Base-by-base conservation (phyloP, 805 yeast species). In the Candida cerambycidarum region DNA sequence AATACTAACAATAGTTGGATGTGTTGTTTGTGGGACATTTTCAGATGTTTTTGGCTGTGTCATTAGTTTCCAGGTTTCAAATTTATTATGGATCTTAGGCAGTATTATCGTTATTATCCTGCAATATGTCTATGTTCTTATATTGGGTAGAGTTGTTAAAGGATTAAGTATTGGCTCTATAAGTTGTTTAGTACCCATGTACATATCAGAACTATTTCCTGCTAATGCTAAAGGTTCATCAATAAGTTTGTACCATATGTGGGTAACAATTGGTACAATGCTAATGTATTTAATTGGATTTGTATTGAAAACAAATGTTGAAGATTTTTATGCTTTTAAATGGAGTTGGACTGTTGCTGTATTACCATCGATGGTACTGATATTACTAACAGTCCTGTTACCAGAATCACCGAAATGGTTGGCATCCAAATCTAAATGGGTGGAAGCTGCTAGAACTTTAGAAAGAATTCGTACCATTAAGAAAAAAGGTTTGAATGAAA, bases 321-420 rank as follows among this genome's bases (percentile, higher is more conserved):
- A 17, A 2, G 40, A 25, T 16, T 50, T 43, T 21, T 31, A 33
- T 37, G 41, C 55, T 3, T 56, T 57, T 25, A 51, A 50, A 17
- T 33, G 41, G 8, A 24, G 47, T 8, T 62, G 67, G 66, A 44
- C 47, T 1, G 25, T 50, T 13, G 58, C 53, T 32, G 28, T 45
- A 4, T 13, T 50, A 4, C 65, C 66, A 0, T 53, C 57, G 3
- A 5, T 61, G 6, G 13, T 55, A 6, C 43, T 60, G 16, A 30
- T 57, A 2, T 27, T 52, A 6, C 37, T 56, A 8, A 38, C 55
- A 19, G 52, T 57, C 24, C 45, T 56, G 23, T 46, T 63, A 1
- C 67, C 67, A 4, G 65, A 62, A 41, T 59, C 66, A 1, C 68
- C 69, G 4, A 55, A 54, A 45, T 63, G 67, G 67, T 45, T 51